Evolutionary conservation across 257 asterid genomes (phyloP).

Genomic region (Nicotiana noctiflora): DNA sequence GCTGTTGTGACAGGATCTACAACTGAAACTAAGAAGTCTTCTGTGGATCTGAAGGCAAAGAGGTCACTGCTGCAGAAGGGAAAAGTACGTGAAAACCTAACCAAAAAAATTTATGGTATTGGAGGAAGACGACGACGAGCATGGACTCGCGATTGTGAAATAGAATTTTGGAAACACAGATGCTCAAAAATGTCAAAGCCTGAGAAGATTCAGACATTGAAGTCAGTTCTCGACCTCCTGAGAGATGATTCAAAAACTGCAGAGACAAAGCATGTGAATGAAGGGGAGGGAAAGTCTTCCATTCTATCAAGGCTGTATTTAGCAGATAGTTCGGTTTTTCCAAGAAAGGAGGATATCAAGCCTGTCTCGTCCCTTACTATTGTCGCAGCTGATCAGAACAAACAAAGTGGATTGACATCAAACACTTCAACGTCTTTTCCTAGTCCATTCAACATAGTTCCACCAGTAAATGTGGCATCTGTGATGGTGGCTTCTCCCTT

Average conservation of each 20-base stretch:
- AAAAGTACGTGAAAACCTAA: constrained; percentile 85
- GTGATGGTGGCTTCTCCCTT: constrained; percentile 18
- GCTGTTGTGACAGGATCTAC: constrained; percentile 75
- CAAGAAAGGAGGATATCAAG: constrained; percentile 69
- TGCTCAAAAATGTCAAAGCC: constrained; percentile 62
- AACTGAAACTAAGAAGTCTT: constrained; percentile 52
- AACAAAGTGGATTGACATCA: constrained; percentile 28
- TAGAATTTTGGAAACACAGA: constrained; percentile 97
- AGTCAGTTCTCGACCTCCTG: constrained; percentile 77
- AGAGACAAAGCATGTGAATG: constrained; percentile 31
- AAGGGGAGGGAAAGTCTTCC: constrained; percentile 46
- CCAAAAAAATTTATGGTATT: constrained; percentile 78
- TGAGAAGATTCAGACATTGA: constrained; percentile 80
- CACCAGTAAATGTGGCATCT: constrained; percentile 23
- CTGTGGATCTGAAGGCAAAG: constrained; percentile 70
- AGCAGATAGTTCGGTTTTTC: constrained; percentile 83
- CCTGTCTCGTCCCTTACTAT: constrained; percentile 44
- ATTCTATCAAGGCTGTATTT: constrained; percentile 84
- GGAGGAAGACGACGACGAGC: constrained; percentile 83
- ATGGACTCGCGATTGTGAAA: constrained; percentile 96
- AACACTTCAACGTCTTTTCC: constrained; percentile 20
- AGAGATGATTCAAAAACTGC: constrained; percentile 40
- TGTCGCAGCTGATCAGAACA: constrained; percentile 27
- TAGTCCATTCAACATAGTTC: constrained; percentile 25
- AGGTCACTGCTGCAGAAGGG: constrained; percentile 80